Conservation (phyloP, 1,284 basidiomycete species). For the Tilletia walkeri region DNA sequence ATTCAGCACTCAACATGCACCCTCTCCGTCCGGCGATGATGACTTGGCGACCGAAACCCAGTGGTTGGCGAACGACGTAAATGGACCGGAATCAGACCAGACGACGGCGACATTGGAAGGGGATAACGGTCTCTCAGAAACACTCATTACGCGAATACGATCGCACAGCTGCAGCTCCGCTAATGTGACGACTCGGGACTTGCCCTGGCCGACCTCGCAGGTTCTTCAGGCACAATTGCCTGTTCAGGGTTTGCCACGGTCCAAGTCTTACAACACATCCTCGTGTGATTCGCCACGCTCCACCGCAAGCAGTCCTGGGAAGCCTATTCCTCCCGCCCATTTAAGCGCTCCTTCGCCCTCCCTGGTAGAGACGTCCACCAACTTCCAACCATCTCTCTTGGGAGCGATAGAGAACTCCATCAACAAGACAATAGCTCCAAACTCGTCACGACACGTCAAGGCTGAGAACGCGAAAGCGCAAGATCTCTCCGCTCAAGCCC, state of each 20-base stretch:
- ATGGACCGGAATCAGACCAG: neutral
- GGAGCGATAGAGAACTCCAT: neutral
- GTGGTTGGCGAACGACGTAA: neutral
- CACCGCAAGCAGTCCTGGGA: neutral
- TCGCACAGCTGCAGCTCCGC: slow-evolving; percentile 10
- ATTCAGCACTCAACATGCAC: neutral
- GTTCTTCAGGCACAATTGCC: neutral
- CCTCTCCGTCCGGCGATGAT: no score
- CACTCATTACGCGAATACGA: neutral
- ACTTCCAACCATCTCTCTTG: neutral
- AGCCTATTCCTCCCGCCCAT: neutral
- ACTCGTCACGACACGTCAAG: no score
- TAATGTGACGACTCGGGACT: neutral
- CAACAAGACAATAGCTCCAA: no score
- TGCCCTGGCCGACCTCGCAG: neutral
- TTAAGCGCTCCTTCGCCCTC: neutral
- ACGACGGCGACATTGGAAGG: no score
- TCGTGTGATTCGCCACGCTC: neutral
- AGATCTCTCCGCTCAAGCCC: no score
- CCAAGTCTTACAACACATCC: neutral
- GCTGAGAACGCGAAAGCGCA: no score
- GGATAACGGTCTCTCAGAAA: no score
- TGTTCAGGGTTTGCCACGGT: neutral
- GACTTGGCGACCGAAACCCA: neutral
- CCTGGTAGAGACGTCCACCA: neutral